phyloP scores from a whole-genome alignment of 2,329 filamentous ascomycete species.

The Aspergillus intermedius region DNA sequence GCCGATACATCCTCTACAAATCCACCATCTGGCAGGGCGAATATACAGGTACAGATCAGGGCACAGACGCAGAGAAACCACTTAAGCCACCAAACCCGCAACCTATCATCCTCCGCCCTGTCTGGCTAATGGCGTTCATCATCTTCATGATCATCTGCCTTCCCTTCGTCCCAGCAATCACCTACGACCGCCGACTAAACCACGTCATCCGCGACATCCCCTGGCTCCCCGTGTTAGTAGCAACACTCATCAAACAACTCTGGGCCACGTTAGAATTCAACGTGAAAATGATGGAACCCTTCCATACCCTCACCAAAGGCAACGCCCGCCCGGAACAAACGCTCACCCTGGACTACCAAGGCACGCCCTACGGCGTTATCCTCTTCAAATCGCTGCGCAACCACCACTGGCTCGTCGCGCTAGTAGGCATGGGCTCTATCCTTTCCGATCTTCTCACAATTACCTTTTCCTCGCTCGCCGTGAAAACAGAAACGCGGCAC shows the following conservation, averaged over 20 bases:
- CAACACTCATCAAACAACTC: constrained; percentile 41
- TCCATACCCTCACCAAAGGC: constrained; percentile 41
- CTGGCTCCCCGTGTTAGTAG: constrained; percentile 41
- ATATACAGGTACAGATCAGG: constrained; percentile 31
- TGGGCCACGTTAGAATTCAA: constrained; percentile 45
- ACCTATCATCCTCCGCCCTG: constrained; percentile 38
- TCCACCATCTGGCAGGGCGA: constrained; percentile 48
- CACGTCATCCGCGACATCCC: constrained; percentile 36
- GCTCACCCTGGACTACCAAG: constrained; percentile 45
- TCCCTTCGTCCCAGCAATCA: constrained; percentile 36
- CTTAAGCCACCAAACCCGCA: constrained; percentile 32
- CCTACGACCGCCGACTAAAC: constrained; percentile 31
- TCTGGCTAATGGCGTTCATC: constrained; percentile 3
- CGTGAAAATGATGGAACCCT: constrained; percentile 44
- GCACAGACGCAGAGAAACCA: constrained; percentile 21
- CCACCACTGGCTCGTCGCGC: constrained; percentile 39
- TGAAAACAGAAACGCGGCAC: constrained; percentile 42
- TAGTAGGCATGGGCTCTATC: constrained; percentile 42
- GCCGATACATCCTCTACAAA: constrained; percentile 46
- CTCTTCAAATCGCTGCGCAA: constrained; percentile 40
- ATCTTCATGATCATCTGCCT: constrained; percentile 30
- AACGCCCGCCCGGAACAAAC: constrained; percentile 39
- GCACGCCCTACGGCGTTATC: constrained; percentile 41
- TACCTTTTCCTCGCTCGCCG: constrained; percentile 41
- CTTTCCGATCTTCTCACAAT: constrained; percentile 43